Evolutionary conservation across 2,329 filamentous ascomycete genomes (phyloP).

Genomic region (Byssoonygena ceratinophila): DNA sequence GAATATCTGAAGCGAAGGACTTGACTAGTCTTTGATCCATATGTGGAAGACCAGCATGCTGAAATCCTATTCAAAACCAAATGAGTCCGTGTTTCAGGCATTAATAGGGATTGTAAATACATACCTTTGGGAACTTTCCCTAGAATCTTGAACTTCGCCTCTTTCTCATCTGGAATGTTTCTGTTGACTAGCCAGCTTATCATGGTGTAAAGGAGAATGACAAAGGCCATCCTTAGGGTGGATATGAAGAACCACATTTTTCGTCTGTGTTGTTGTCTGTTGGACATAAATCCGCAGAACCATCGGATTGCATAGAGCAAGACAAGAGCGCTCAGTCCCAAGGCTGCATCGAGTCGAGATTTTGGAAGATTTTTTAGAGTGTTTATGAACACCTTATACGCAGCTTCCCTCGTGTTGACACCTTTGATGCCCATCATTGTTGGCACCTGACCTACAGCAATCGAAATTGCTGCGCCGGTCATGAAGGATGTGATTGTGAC

Average conservation of each 20-base stretch:
- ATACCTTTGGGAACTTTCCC: constrained; percentile 46
- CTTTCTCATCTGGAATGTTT: constrained; percentile 26
- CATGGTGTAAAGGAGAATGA: constrained; percentile 52
- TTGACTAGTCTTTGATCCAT: constrained; percentile 37
- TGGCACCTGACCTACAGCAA: constrained; percentile 54
- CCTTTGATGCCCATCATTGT: constrained; percentile 48
- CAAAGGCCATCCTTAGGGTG: constrained; percentile 51
- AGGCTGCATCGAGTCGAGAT: constrained; percentile 48
- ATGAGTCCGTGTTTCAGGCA: neutral
- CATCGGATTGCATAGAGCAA: constrained; percentile 49
- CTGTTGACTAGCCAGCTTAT: constrained; percentile 55
- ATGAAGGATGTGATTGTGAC: constrained; percentile 57
- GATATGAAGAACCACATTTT: constrained; percentile 49
- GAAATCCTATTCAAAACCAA: constrained; percentile 27
- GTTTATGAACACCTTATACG: constrained; percentile 45
- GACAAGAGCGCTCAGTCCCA: constrained; percentile 49
- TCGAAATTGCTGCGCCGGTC: constrained; percentile 55
- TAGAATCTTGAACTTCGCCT: constrained; percentile 49
- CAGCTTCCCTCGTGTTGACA: constrained; percentile 43
- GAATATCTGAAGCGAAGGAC: constrained; percentile 45
- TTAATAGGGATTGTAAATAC: neutral
- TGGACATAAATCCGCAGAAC: constrained; percentile 38
- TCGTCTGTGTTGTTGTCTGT: constrained; percentile 48
- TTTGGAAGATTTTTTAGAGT: constrained; percentile 47
- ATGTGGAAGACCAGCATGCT: constrained; percentile 40